These are phyloP conservation scores for Paspalum vaginatum DNA, from an alignment of 176 grass and related monocot genomes.

Conservation along the genomic window DNA sequence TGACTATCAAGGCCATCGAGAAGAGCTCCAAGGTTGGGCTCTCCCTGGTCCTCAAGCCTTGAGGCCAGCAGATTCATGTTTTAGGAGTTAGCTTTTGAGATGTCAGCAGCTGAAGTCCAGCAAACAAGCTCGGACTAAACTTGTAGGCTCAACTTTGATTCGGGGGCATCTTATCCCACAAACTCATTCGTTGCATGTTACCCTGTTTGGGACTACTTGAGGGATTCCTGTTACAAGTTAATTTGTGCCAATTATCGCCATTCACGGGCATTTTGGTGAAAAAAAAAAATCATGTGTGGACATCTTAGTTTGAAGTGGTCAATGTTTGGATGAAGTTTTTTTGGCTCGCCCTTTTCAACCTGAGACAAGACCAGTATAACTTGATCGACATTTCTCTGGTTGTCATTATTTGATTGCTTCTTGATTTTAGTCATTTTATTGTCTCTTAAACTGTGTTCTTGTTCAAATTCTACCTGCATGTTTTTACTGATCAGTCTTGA, in stretches of 20 bases:
- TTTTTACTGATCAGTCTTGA: background rate
- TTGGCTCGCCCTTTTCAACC: background rate
- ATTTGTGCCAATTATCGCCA: background rate
- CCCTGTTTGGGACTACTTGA: constrained; percentile 6
- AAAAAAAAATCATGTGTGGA: background rate
- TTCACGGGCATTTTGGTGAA: constrained; percentile 1
- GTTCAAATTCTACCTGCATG: background rate
- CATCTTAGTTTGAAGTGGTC: background rate
- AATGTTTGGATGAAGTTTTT: background rate
- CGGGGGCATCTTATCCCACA: constrained; percentile 2
- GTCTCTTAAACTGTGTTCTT: background rate
- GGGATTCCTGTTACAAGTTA: constrained; percentile 28
- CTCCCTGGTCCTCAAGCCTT: constrained; percentile 64
- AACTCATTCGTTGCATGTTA: constrained; percentile 33
- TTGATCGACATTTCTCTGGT: background rate
- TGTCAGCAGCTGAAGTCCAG: constrained; percentile 35
- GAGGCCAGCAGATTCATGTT: constrained; percentile 24
- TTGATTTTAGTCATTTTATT: background rate
- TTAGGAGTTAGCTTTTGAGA: constrained; percentile 41
- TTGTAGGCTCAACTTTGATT: constrained; percentile 33
- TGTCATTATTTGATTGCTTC: background rate
- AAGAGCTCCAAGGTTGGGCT: constrained; percentile 67
- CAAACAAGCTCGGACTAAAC: constrained; percentile 37
- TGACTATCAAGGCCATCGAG: constrained; percentile 63
- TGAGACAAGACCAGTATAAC: background rate